Percentiles rank a stretch among this genome's conserved stretches.
Evolutionary conservation across 2,329 filamentous ascomycete species (phyloP).

Genomic region (Chaetomiaceae sp.): DNA sequence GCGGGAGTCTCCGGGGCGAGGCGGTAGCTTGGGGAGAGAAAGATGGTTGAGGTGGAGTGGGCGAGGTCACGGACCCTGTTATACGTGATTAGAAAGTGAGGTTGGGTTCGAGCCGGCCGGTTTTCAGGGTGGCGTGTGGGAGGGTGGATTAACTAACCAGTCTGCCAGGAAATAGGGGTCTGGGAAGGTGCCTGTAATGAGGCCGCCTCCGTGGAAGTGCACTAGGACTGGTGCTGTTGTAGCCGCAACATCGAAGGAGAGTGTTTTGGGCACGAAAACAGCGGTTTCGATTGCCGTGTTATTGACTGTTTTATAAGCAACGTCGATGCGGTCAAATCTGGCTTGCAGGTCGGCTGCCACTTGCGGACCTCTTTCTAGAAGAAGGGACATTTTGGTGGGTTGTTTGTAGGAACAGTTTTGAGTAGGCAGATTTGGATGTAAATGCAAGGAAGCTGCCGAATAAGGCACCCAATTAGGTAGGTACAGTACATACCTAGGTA

Average conservation of each 20-base stretch:
- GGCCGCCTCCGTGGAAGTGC: slow-evolving; percentile 25
- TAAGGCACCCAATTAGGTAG: too few species aligned
- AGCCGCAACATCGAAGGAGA: not conserved
- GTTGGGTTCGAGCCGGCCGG: not conserved
- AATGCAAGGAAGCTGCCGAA: too few species aligned
- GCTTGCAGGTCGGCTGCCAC: not conserved
- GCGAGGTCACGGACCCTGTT: slow-evolving; percentile 17
- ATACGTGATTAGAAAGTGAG: too few species aligned
- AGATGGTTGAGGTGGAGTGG: slow-evolving; percentile 35
- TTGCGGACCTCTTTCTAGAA: too few species aligned
- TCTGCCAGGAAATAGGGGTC: slow-evolving; percentile 20
- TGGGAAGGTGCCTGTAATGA: slow-evolving; percentile 18
- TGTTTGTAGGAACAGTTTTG: too few species aligned
- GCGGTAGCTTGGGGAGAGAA: slow-evolving; percentile 47
- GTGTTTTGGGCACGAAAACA: slow-evolving; percentile 15
- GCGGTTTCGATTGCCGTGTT: slow-evolving; percentile 9
- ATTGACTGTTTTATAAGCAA: slow-evolving; percentile 16
- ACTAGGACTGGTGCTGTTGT: slow-evolving; percentile 16
- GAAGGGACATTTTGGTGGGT: too few species aligned
- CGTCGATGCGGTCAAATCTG: slow-evolving; percentile 12
- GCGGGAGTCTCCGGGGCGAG: slow-evolving; percentile 47
- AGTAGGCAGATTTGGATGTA: too few species aligned
- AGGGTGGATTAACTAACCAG: slow-evolving; percentile 28
- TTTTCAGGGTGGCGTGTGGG: not conserved
- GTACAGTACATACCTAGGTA: too few species aligned